These are phyloP conservation scores for Phytopythium litorale DNA, from an alignment of 352 stramenopile genomes.

Conservation along the genomic window DNA sequence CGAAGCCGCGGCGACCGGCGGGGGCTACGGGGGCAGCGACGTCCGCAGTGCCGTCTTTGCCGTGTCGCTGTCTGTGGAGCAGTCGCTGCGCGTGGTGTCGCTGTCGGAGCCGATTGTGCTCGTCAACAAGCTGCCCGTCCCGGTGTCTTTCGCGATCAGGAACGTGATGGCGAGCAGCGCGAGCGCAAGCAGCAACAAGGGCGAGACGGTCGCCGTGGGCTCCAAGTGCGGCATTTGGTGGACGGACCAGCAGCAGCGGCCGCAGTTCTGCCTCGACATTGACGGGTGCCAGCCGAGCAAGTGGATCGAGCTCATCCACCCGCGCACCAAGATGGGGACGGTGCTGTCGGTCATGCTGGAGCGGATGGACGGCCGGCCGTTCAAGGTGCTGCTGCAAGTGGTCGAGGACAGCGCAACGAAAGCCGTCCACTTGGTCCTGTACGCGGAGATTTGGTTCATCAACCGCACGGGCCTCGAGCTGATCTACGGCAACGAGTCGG, in stretches of 20 bases:
- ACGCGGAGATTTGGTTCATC: slow-evolving; percentile 78
- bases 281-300: slow-evolving; percentile 59
- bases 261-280: slow-evolving; percentile 64
- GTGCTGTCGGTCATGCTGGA: slow-evolving; percentile 61
- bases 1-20: slow-evolving; percentile 37
- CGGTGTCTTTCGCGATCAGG: slow-evolving; percentile 29
- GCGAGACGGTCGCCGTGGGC: slow-evolving; percentile 46
- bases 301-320: slow-evolving; percentile 63
- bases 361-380: slow-evolving; percentile 44
- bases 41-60: slow-evolving; percentile 55
- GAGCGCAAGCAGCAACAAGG: slow-evolving; percentile 24
- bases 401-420: slow-evolving; percentile 32
- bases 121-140: slow-evolving; percentile 75
- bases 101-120: slow-evolving; percentile 71
- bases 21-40: slow-evolving; percentile 10
- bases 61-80: slow-evolving; percentile 57
- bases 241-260: slow-evolving; percentile 55
- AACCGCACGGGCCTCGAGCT: slow-evolving; percentile 77
- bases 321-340: slow-evolving; percentile 35
- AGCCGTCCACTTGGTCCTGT: slow-evolving; percentile 42
- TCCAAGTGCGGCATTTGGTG: slow-evolving; percentile 74
- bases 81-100: slow-evolving; percentile 59
- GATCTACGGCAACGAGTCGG: slow-evolving; percentile 62
- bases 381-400: slow-evolving; percentile 70
- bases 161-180: slow-evolving; percentile 8